Evolutionary conservation across 495 filamentous ascomycete species (phyloP).

Genomic region (Umbilicaria muhlenbergii): DNA sequence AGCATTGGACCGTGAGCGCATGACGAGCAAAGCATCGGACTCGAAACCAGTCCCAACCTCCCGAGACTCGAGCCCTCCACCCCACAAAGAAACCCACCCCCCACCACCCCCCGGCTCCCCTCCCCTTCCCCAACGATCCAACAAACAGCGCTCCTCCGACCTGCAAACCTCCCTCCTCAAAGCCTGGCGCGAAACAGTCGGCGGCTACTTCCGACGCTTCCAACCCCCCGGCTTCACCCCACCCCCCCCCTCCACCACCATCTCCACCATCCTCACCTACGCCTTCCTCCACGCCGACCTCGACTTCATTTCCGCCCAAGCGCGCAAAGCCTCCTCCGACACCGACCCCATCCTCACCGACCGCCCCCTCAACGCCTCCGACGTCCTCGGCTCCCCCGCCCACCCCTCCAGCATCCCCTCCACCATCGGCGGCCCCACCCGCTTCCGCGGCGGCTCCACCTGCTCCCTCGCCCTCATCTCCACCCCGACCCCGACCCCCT

Average conservation of each 20-base stretch:
- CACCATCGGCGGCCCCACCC: slow-evolving; percentile 49
- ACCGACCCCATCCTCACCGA: slow-evolving; percentile 54
- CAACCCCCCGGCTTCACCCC: slow-evolving; percentile 46
- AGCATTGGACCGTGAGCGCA: not conserved
- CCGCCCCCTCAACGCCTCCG: slow-evolving; percentile 60
- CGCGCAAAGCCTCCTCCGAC: slow-evolving; percentile 40
- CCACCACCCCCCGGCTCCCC: not conserved
- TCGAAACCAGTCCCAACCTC: not conserved
- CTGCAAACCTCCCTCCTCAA: slow-evolving; percentile 52
- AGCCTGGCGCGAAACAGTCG: slow-evolving; percentile 72
- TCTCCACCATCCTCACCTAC: slow-evolving; percentile 63
- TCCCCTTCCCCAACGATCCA: slow-evolving; percentile 7
- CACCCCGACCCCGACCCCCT: slow-evolving; percentile 77
- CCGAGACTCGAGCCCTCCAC: not conserved
- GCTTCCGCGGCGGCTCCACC: slow-evolving; percentile 85
- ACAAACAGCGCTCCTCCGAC: slow-evolving; percentile 31
- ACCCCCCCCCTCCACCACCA: slow-evolving; percentile 13
- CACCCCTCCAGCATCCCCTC: slow-evolving; percentile 30
- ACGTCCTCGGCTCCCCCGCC: slow-evolving; percentile 54
- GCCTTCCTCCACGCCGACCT: slow-evolving; percentile 86
- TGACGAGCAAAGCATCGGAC: slow-evolving; percentile 4
- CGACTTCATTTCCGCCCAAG: slow-evolving; percentile 81
- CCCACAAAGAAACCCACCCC: not conserved
- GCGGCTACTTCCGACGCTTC: slow-evolving; percentile 89
- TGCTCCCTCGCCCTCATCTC: slow-evolving; percentile 79